Evolutionary conservation across 1,139 yeast species (phyloP), one percentile per base, ranked within the genome.

Genomic region (Pichia sp.): DNA sequence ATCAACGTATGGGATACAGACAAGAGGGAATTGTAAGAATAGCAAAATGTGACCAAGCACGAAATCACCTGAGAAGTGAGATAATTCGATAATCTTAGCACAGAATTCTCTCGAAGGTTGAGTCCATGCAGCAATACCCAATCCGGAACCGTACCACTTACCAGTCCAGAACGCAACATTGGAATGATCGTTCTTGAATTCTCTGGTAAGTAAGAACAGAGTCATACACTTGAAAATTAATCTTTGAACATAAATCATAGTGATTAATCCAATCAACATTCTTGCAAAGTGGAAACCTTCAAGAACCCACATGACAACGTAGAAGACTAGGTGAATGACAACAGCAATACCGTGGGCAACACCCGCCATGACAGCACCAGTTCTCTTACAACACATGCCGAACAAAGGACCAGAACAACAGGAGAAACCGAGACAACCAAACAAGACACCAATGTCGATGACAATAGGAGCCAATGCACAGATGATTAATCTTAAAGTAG

Each of bases 161-260:
- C 99, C 99, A 45, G 95, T 83, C 99, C 99, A 91, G 91, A 94
- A 91, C 21, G 98, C 97, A 53, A 94, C 81, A 67, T 91, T 91
- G 30, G 98, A 74, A 60, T 83, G 88, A 64, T 93, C 98, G 55
- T 86, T 88, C 77, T 88, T 91, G 71, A 87, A 88, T 67, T 91
- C 99, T 70, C 99, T 81, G 36, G 98, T 88, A 60, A 91, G 73
- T 65, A 79, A 67, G 49, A 75, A 64, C 39, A 82, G 66, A 15
- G 96, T 84, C 70, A 91, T 69, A 54, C 84, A 62, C 70, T 91
- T 87, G 74, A 91, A 84, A 49, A 91, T 63, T 39, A 82, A 65
- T 69, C 98, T 80, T 72, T 93, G 95, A 53, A 84, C 67, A 64
- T 88, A 84, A 49, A 88, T 72, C 74, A 82, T 77, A 29, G 96